phyloP scores from a whole-genome alignment of 2,329 filamentous ascomycete genomes.

The Botrytis pseudocinerea region DNA sequence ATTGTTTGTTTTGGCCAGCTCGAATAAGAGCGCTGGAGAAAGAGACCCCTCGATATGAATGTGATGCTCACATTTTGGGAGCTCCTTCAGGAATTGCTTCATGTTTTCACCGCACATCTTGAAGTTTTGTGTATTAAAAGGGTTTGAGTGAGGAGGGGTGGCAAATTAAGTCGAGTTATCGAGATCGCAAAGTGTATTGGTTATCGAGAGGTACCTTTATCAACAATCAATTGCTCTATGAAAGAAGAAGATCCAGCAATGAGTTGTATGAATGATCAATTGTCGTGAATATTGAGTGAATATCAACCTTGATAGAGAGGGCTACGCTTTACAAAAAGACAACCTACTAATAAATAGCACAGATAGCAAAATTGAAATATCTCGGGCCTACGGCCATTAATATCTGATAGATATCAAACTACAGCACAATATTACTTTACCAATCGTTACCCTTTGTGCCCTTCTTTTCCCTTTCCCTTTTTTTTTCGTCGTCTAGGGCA shows the following conservation, averaged over 20 bases:
- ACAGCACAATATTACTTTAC: constrained; percentile 6
- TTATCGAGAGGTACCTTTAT: background rate
- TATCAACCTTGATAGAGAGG: background rate
- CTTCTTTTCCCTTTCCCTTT: background rate
- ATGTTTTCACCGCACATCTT: constrained; percentile 35
- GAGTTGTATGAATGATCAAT: background rate
- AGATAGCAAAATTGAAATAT: background rate
- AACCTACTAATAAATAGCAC: constrained; percentile 1
- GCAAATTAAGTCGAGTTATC: background rate
- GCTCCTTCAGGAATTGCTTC: constrained; percentile 56
- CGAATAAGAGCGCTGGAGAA: constrained; percentile 68
- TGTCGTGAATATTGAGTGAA: constrained; percentile 7
- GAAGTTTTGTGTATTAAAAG: constrained; percentile 3
- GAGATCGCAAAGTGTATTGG: constrained; percentile 1
- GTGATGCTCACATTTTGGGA: constrained; percentile 82
- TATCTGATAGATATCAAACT: background rate
- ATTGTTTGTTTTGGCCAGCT: constrained; percentile 65
- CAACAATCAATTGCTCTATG: background rate
- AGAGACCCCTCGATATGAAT: constrained; percentile 78
- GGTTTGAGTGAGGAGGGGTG: background rate
- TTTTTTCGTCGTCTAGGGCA: background rate
- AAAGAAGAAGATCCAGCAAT: background rate
- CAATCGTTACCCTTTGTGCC: background rate
- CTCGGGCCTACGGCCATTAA: background rate
- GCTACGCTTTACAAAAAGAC: background rate